Base-by-base conservation (phyloP, 1,284 basidiomycete species). In the Taiwanofungus camphoratus region DNA sequence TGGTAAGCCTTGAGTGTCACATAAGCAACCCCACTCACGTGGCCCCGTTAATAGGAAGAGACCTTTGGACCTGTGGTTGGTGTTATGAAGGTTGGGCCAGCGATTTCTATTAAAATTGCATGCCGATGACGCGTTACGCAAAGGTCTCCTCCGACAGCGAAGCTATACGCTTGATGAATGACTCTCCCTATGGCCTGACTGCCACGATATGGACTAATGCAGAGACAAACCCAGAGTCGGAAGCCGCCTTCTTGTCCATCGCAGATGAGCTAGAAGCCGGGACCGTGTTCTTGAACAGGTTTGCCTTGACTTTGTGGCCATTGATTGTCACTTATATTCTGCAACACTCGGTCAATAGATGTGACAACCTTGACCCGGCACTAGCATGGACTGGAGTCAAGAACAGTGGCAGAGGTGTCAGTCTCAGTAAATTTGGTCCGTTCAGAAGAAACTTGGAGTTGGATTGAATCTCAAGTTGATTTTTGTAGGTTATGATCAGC, bases 341-440 rank as follows among this genome's bases (percentile, higher is more conserved):
- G 26, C 8, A 9, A n/a, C 26, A 1, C 31, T 23, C 8, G n/a
- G n/a, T n/a, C n/a, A n/a, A 16, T 44, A 79, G 84, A 36, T 91
- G 88, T 51, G 93, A 96, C 62, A 85, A 74, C 57, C 74, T 95
- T 30, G 93, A 97, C 59, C 93, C 94, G 2, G 91, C 92, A 1
- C 69, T 97, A 2, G 79, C 90, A 1, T 98, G 95, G 94, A 89
- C 86, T 1, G 94, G 94, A 2, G 86, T 92, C 44, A 98, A 97
- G 71, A 73, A 96, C 59, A 92, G 87, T 44, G 94, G 95, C 15
- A 71, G 92, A 23, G 95, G 95, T 2, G 70, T 97, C 49, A 92
- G 88, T 56, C 67, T 97, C 54, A 92, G 88, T 60, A 83, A 84
- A 57, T 91, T 92, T 50, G 92, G 91, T 90, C 50, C 48, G 82